Percentiles rank a stretch among this genome's conserved stretches.
Evolutionary conservation across 352 stramenopile genomes (phyloP).

Genomic region (Pythium angustatum): DNA sequence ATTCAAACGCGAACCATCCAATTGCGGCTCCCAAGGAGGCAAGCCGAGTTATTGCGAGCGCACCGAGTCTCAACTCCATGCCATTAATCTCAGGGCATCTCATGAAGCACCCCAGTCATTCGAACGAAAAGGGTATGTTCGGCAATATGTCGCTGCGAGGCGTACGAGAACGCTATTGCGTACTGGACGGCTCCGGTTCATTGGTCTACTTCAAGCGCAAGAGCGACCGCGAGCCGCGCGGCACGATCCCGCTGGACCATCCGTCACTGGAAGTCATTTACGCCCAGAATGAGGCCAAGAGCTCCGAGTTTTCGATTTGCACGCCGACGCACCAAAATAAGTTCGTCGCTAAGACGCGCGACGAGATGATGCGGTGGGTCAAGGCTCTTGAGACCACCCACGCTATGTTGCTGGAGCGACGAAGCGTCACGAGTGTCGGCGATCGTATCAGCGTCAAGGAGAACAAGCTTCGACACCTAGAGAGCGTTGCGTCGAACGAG

Average conservation of each 20-base stretch:
- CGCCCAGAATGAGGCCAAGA: constrained; percentile 65
- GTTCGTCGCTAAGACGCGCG: constrained; percentile 64
- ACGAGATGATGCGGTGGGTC: constrained; percentile 78
- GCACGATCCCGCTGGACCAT: constrained; percentile 63
- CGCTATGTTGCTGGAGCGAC: constrained; percentile 46
- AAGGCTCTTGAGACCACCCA: constrained; percentile 57
- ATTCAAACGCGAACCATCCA: constrained; percentile 46
- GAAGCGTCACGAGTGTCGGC: constrained; percentile 11
- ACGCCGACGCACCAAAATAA: constrained; percentile 75
- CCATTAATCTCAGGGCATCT: constrained; percentile 55
- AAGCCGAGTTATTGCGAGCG: neutral
- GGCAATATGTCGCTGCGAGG: constrained; percentile 79
- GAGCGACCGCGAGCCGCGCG: constrained; percentile 71
- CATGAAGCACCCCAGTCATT: constrained; percentile 78
- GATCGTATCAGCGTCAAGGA: constrained; percentile 33
- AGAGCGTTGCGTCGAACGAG: constrained; percentile 34
- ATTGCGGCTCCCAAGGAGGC: constrained; percentile 5
- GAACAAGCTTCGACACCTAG: constrained; percentile 26
- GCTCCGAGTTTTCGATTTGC: constrained; percentile 77
- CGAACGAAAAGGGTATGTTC: constrained; percentile 76
- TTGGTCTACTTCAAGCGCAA: constrained; percentile 83
- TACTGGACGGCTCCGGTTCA: constrained; percentile 61
- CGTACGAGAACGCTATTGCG: constrained; percentile 73
- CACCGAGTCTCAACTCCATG: constrained; percentile 18
- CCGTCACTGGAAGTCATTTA: constrained; percentile 72